These are phyloP conservation scores for Terfezia boudieri DNA, from an alignment of 495 filamentous ascomycete species.

Conservation along the genomic window DNA sequence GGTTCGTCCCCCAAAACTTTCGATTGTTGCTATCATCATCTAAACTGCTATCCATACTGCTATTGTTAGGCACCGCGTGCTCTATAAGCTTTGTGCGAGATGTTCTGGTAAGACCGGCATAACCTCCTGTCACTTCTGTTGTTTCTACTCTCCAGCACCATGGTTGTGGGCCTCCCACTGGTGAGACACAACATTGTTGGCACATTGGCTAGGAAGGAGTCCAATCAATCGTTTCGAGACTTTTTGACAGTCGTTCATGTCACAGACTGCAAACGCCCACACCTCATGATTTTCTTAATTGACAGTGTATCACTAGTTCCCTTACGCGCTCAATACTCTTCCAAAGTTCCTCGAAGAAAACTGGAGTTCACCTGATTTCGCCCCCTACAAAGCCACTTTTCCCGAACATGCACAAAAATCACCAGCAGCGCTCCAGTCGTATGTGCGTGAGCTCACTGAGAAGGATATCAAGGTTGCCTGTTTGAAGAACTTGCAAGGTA, in stretches of 20 bases:
- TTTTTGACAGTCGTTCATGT: too few species aligned
- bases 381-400: slow-evolving; percentile 37
- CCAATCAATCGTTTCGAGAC: too few species aligned
- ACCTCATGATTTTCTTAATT: too few species aligned
- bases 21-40: neutral
- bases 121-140: too few species aligned
- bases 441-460: slow-evolving; percentile 39
- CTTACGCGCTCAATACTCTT: slow-evolving; percentile 41
- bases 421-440: slow-evolving; percentile 29
- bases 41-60: too few species aligned
- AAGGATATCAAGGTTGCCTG: slow-evolving; percentile 45
- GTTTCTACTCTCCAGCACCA: too few species aligned
- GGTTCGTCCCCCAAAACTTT: too few species aligned
- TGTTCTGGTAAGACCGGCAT: slow-evolving; percentile 13
- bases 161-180: too few species aligned
- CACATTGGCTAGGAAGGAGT: too few species aligned
- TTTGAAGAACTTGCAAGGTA: slow-evolving; percentile 43
- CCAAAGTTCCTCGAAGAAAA: slow-evolving; percentile 31
- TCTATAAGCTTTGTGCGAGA: slow-evolving; percentile 19
- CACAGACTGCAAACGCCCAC: too few species aligned
- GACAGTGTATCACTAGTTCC: slow-evolving; percentile 29
- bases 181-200: too few species aligned
- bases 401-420: slow-evolving; percentile 32
- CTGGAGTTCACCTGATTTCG: slow-evolving; percentile 36
- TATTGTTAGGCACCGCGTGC: slow-evolving; percentile 6